Conservation (phyloP, 2,329 filamentous ascomycete species). For the Arthrinium phaeospermum region DNA sequence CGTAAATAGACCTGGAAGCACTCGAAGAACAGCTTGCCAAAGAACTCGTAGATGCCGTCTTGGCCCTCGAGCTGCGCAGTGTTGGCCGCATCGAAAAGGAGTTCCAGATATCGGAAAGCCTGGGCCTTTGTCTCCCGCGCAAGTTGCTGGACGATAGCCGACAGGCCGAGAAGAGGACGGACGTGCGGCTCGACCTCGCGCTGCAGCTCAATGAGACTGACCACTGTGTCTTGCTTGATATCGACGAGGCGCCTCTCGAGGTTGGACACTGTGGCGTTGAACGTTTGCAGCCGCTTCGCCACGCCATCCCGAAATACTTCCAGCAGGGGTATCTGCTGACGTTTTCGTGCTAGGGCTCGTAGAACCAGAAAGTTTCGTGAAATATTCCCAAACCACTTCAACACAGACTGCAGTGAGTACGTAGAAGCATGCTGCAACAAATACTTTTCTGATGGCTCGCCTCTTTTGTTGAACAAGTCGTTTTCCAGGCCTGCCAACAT, state of each 20-base stretch:
- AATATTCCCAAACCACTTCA: slow-evolving; percentile 53
- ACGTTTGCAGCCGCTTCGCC: slow-evolving; percentile 57
- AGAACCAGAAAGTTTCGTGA: slow-evolving; percentile 53
- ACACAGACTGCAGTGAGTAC: slow-evolving; percentile 56
- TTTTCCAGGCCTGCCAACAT: slow-evolving; percentile 84
- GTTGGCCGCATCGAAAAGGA: slow-evolving; percentile 74
- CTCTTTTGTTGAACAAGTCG: slow-evolving; percentile 65
- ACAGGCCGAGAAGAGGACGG: slow-evolving; percentile 63
- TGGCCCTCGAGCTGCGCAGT: slow-evolving; percentile 74
- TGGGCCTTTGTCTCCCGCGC: slow-evolving; percentile 53
- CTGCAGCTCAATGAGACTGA: slow-evolving; percentile 71
- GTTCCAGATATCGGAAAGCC: slow-evolving; percentile 78
- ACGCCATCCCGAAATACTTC: slow-evolving; percentile 75
- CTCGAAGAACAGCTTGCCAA: slow-evolving; percentile 75
- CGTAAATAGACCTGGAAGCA: slow-evolving; percentile 84
- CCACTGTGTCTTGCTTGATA: slow-evolving; percentile 56
- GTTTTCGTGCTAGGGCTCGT: slow-evolving; percentile 48
- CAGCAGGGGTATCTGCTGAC: slow-evolving; percentile 62
- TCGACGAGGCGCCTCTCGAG: slow-evolving; percentile 67
- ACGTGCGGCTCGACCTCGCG: slow-evolving; percentile 60
- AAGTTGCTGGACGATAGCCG: slow-evolving; percentile 65
- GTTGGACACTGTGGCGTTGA: slow-evolving; percentile 63
- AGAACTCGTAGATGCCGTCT: slow-evolving; percentile 62
- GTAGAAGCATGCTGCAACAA: slow-evolving; percentile 55
- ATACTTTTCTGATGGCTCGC: slow-evolving; percentile 46